Evolutionary conservation across 2,329 filamentous ascomycete genomes (phyloP).

Genomic region (Penicillium sp.): DNA sequence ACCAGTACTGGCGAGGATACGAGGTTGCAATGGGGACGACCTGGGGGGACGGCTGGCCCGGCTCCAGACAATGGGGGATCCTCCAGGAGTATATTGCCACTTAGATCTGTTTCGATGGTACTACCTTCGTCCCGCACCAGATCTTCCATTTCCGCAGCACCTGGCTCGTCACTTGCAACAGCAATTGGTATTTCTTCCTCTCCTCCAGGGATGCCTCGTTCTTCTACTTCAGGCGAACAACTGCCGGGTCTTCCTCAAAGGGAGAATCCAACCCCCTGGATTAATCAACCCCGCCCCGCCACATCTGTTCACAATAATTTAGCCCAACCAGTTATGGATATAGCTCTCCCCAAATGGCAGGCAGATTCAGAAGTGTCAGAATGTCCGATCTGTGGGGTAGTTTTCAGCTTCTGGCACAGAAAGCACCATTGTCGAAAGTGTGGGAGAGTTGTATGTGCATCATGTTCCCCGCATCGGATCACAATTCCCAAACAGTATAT

Average conservation of each 20-base stretch:
- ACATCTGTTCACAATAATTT: not conserved
- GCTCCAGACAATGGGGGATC: not conserved
- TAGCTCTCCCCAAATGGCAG: conserved; percentile 72
- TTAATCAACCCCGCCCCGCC: conserved; percentile 8
- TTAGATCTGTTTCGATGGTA: conserved; percentile 26
- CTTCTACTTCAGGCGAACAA: conserved; percentile 1
- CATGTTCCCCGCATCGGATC: conserved; percentile 90
- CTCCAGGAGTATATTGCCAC: conserved; percentile 19
- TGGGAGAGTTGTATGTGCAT: conserved; percentile 83
- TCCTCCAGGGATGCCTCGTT: conserved; percentile 17
- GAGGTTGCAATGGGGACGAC: not conserved
- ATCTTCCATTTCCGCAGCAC: conserved; percentile 4
- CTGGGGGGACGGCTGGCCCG: conserved; percentile 5
- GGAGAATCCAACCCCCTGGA: conserved; percentile 1
- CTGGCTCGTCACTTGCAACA: conserved; percentile 33
- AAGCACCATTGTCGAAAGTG: conserved; percentile 98
- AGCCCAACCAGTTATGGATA: conserved; percentile 1
- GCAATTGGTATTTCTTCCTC: conserved; percentile 36
- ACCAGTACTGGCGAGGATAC: conserved; percentile 36
- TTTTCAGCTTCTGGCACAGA: conserved; percentile 80
- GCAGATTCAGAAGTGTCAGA: conserved; percentile 76
- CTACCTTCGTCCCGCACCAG: conserved; percentile 15
- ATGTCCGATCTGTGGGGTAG: conserved; percentile 78
- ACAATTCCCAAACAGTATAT: conserved; percentile 93
- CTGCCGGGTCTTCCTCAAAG: not conserved